Base-by-base conservation (phyloP, 1,284 basidiomycete species). In the Sporisorium exsertum region DNA sequence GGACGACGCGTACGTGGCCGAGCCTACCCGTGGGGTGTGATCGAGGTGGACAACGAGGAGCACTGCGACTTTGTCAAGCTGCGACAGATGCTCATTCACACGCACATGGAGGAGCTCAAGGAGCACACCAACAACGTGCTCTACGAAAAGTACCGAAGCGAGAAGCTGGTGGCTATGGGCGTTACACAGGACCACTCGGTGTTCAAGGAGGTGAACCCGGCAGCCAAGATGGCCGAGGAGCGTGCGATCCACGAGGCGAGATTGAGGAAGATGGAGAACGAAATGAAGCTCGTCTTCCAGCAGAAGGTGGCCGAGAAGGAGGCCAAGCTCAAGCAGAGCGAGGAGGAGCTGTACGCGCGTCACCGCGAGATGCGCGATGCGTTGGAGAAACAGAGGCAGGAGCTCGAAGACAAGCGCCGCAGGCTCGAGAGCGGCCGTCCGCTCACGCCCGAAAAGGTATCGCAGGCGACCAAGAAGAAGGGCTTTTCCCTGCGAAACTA, bases 341-440 rank as follows among this genome's bases (percentile, higher is more conserved):
- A 85, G 56, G 83, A 85, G 65, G 83, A 85, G 77, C 76, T 85
- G 43, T 85, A 85, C 56, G 81, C 82, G 27, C 81, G 83, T 56
- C 83, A 85, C 66, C 73, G 82, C 52, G 82, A 85, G 75, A 85
- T 85, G 83, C 72, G 82, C 54, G 80, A 83, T 57, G 82, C 84
- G 20, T 89, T 99, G 82, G 97, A 99, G 88, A 98, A 96, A 89
- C 96, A 99, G 87, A 91, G 94, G 80, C 85, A 89, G 74, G 96
- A 99, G 84, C 89, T 99, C 81, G 96, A 99, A 87, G 96, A 98
- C 92, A 98, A 97, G 91, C 90, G 94, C 87, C 91, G 93, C 85
- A 91, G 92, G 84, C 90, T 98, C 86, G 96, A 98, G 88, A 93
- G 91, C 81, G 95, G 79, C 43, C 67, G 77, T 33, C 80, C 81